These are phyloP conservation scores for Aspergillus saccharolyticus DNA, from an alignment of 495 filamentous ascomycete species.

Conservation along the genomic window DNA sequence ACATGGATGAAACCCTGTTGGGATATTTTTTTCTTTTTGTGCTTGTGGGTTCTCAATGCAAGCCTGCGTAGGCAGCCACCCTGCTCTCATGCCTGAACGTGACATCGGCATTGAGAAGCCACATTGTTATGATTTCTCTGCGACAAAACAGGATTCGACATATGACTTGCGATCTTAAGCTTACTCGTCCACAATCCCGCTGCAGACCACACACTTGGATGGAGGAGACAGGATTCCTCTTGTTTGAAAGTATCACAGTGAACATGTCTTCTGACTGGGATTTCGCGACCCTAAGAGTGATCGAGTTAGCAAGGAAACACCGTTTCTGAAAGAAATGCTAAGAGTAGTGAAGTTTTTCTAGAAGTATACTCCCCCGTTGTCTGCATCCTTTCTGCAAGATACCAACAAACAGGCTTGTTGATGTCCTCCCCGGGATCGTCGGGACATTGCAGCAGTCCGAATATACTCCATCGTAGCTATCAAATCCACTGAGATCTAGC, in stretches of 20 bases:
- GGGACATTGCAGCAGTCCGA: constrained; percentile 61
- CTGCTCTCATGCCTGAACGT: constrained; percentile 59
- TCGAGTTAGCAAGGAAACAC: not conserved
- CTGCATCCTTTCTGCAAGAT: constrained; percentile 55
- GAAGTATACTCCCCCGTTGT: constrained; percentile 69
- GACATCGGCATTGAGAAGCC: constrained; percentile 49
- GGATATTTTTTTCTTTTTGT: constrained; percentile 62
- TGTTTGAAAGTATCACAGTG: constrained; percentile 66
- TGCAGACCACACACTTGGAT: constrained; percentile 41
- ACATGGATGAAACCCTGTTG: constrained; percentile 34
- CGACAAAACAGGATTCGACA: constrained; percentile 34
- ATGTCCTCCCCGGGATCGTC: constrained; percentile 55
- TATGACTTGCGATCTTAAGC: constrained; percentile 48
- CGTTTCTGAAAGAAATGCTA: not conserved
- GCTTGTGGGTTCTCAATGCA: constrained; percentile 61
- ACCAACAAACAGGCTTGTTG: constrained; percentile 25
- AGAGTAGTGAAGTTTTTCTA: constrained; percentile 45
- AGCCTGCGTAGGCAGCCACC: constrained; percentile 57
- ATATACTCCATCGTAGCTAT: constrained; percentile 57
- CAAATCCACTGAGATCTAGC: constrained; percentile 49
- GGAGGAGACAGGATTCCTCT: constrained; percentile 55
- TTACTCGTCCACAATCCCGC: constrained; percentile 62
- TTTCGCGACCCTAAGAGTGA: constrained; percentile 21
- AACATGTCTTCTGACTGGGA: constrained; percentile 24
- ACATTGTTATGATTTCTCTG: not conserved